A percentile compares a stretch with the other conserved stretches of the same genome.
Conservation (phyloP, 2,329 filamentous ascomycete genomes). For the Scorias spongiosa region DNA sequence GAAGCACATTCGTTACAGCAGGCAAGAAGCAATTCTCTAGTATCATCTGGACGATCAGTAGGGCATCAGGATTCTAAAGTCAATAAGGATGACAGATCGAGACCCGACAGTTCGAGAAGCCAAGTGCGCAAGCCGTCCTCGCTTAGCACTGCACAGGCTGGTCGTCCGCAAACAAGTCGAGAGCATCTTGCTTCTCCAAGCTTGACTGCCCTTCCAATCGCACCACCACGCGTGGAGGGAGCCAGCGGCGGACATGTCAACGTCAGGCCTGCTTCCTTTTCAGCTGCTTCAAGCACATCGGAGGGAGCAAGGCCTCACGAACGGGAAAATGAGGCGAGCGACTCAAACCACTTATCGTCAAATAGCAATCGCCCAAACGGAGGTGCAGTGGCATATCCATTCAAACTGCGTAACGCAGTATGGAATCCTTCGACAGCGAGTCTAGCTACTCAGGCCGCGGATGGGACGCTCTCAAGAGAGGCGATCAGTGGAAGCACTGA, state of each 20-base stretch:
- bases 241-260: not conserved
- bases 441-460: conserved; percentile 8
- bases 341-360: conserved; percentile 32
- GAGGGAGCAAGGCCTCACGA: not conserved
- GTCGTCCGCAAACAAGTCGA: not conserved
- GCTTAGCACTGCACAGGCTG: not conserved
- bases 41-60: not conserved
- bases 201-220: not conserved
- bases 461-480: not conserved
- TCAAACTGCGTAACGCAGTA: conserved; percentile 42
- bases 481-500: not conserved
- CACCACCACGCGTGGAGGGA: not conserved
- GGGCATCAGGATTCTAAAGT: not conserved
- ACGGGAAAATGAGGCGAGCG: conserved; percentile 6
- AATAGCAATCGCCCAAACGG: conserved; percentile 50
- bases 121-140: not conserved
- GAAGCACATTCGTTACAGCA: not conserved
- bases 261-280: not conserved
- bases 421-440: conserved; percentile 13
- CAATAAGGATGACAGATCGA: not conserved
- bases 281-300: not conserved
- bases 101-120: not conserved
- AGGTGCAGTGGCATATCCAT: conserved; percentile 57
- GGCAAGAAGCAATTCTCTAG: not conserved
- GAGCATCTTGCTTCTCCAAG: not conserved